Evolutionary conservation across 441 rosid genomes (phyloP).

Genomic region (Adansonia gregorii): DNA sequence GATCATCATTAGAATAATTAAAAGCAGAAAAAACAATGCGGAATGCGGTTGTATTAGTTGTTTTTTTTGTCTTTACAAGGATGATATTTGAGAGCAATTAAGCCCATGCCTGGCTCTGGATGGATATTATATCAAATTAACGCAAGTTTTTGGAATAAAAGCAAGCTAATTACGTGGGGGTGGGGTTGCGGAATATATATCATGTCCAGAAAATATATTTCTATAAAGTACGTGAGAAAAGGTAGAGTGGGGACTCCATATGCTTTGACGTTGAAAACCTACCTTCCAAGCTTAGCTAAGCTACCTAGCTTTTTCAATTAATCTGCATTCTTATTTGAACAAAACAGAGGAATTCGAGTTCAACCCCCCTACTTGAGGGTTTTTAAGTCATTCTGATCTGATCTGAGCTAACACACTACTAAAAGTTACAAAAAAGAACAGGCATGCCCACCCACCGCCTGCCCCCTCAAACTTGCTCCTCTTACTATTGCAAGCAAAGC

Average conservation of each 20-base stretch:
- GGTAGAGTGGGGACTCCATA: neutral
- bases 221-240: neutral
- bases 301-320: neutral
- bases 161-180: neutral
- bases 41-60: neutral
- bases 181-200: neutral
- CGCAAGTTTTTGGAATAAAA: neutral
- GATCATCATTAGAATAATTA: neutral
- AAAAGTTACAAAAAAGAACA: constrained; percentile 28
- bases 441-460: constrained; percentile 3
- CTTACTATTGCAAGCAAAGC: constrained; percentile 42
- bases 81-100: too few relatives aligned
- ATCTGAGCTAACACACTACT: constrained; percentile 63
- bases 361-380: constrained; percentile 63
- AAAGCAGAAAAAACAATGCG: neutral
- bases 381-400: constrained; percentile 41
- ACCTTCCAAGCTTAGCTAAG: neutral
- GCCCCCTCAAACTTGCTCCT: constrained; percentile 27
- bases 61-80: neutral
- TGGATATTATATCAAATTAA: neutral
- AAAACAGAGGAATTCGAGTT: constrained; percentile 27
- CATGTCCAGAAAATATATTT: neutral
- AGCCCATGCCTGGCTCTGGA: too few relatives aligned
- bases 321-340: neutral
- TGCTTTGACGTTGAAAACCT: neutral